Percentiles rank a stretch among this genome's conserved stretches.
These are phyloP conservation scores for Pythium dissotocum DNA, from an alignment of 352 stramenopile genomes.

Conservation along the genomic window DNA sequence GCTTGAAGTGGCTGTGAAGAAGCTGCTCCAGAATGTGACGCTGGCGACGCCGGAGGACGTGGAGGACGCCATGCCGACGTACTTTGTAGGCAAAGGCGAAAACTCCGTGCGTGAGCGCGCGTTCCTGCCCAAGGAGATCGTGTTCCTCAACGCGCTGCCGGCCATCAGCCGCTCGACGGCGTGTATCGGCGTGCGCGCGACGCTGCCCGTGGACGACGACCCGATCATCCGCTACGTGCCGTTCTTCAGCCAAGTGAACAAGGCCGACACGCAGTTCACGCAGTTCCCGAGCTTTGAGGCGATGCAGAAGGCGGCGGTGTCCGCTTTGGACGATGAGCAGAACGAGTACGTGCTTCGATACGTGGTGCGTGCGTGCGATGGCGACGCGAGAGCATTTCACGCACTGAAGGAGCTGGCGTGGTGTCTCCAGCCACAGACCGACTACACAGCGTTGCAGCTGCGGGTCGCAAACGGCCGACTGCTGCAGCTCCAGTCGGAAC, in stretches of 20 bases:
- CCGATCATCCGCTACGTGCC: conserved; percentile 82
- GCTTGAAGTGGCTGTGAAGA: conserved; percentile 48
- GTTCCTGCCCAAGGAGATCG: conserved; percentile 39
- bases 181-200: conserved; percentile 50
- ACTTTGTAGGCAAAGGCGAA: conserved; percentile 51
- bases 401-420: conserved; percentile 45
- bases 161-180: conserved; percentile 62
- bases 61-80: conserved; percentile 31
- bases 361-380: conserved; percentile 39
- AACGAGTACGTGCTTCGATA: conserved; percentile 71
- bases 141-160: conserved; percentile 44
- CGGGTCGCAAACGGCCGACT: conserved; percentile 7
- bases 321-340: conserved; percentile 59
- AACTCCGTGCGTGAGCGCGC: conserved; percentile 33
- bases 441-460: conserved; percentile 54
- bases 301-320: conserved; percentile 38
- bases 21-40: conserved; percentile 36
- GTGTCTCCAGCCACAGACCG: conserved; percentile 57
- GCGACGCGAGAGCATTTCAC: conserved; percentile 45
- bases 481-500: not conserved
- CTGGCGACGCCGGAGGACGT: conserved; percentile 10
- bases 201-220: conserved; percentile 70
- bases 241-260: conserved; percentile 42
- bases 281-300: conserved; percentile 41
- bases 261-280: conserved; percentile 27